phyloP scores from a whole-genome alignment of 371 early-diverging fungal genomes.

The Actinomucor elegans region DNA sequence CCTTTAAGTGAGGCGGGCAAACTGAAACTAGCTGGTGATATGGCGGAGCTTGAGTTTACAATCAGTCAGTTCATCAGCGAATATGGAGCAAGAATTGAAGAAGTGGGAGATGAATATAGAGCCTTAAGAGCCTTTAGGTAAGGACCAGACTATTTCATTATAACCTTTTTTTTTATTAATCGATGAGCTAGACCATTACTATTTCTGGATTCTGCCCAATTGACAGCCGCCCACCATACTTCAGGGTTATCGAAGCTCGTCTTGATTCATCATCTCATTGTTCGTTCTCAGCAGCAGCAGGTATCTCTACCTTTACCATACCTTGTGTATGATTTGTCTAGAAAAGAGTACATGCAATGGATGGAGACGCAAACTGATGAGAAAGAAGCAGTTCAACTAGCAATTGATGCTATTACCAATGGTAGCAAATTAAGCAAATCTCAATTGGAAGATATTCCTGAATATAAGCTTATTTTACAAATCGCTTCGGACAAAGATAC shows the following conservation, averaged over 20 bases:
- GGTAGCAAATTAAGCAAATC: constrained; percentile 23
- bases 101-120: constrained; percentile 54
- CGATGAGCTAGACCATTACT: constrained; percentile 50
- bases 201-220: constrained; percentile 58
- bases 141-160: too few relatives aligned
- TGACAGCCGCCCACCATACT: constrained; percentile 52
- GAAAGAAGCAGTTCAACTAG: constrained; percentile 41
- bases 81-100: constrained; percentile 55
- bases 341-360: constrained; percentile 65
- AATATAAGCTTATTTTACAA: constrained; percentile 31
- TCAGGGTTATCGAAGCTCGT: constrained; percentile 45
- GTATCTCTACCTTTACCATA: constrained; percentile 54
- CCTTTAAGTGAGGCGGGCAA: constrained; percentile 65
- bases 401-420: constrained; percentile 31
- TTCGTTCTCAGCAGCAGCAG: constrained; percentile 52
- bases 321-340: constrained; percentile 51
- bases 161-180: too few relatives aligned
- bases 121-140: constrained; percentile 61
- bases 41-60: constrained; percentile 72
- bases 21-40: constrained; percentile 63
- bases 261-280: constrained; percentile 61
- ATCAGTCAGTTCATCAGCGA: constrained; percentile 55
- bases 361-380: constrained; percentile 49
- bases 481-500: constrained; percentile 20
- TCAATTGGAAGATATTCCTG: constrained; percentile 30